Base-by-base conservation (phyloP, 1,284 basidiomycete genomes). In the Ustilago curta region DNA sequence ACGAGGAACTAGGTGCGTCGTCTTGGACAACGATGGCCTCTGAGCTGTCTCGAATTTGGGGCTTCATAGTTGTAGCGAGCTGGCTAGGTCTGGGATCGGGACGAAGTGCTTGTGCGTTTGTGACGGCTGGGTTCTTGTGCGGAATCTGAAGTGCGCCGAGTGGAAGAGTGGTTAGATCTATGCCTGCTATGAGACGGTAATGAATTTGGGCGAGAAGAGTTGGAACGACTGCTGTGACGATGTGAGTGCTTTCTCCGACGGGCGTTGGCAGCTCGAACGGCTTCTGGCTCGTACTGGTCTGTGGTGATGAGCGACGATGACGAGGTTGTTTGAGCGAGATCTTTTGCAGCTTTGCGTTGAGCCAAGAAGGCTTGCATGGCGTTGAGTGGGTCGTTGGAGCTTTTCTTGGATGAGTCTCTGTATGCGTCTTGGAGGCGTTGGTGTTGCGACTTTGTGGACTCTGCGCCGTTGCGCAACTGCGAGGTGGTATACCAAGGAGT, bases 401-500 rank as follows among this genome's bases (percentile, higher is more conserved):
- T 64, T 51, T 83, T 83, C 56, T 29, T n/a, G 2, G 42, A 31
- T 3, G 58, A 58, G 31, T 83, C 80, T 21, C 70, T 72, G 62
- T 71, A 77, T 2, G 76, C 69, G 32, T 70, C 78, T 37, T 80
- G 64, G 21, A 77, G 69, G 11, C 51, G 59, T 40, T 83, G 73
- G 16, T 83, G 76, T 7, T 68, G 58, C 3, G 71, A 60, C 57
- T 76, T 81, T 9, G 61, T 58, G 23, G 59, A 32, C 25, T 81
- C 77, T 40, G 64, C 40, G 18, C 77, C 80, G 58, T 69, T 75
- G 35, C 66, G 51, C 18, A 80, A 59, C 11, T 78, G 59, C 2
- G 58, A 21, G 12, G 23, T 62, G 14, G 61, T 59, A 39, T 82
- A 83, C 82, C 82, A 84, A 1, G 82, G 78, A 3, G 73, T 57